phyloP scores from a whole-genome alignment of 768 basidiomycete species.

The Lactifluus rugatus region DNA sequence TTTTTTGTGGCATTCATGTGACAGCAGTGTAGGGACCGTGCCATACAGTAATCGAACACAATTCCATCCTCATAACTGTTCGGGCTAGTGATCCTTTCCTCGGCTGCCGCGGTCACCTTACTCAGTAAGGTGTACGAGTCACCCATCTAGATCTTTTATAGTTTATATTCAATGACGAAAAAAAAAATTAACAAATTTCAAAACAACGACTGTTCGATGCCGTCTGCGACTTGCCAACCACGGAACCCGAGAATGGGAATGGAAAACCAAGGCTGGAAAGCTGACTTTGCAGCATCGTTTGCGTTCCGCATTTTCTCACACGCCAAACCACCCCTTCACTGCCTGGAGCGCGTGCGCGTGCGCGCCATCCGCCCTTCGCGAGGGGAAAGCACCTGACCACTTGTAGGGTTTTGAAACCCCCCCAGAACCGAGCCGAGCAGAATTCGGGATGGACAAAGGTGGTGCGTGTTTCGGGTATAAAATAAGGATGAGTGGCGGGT shows the following conservation, averaged over 20 bases:
- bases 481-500: too few relatives aligned
- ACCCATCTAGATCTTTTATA: not conserved
- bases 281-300: constrained; percentile 23
- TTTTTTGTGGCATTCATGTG: not conserved
- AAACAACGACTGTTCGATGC: constrained; percentile 20
- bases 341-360: constrained; percentile 19
- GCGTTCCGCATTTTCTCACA: constrained; percentile 18
- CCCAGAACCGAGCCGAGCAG: constrained; percentile 21
- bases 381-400: constrained; percentile 24
- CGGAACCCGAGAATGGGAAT: not conserved
- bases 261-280: constrained; percentile 15
- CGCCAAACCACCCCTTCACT: constrained; percentile 28
- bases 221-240: constrained; percentile 26
- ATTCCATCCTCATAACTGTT: not conserved
- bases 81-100: too few relatives aligned
- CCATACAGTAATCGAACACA: constrained; percentile 11
- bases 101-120: too few relatives aligned
- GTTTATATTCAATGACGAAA: not conserved
- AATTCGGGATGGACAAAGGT: constrained; percentile 21
- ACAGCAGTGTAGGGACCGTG: not conserved
- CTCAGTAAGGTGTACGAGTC: not conserved
- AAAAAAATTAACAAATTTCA: not conserved
- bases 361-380: constrained; percentile 17
- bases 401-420: not conserved
- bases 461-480: constrained; percentile 44